These are phyloP conservation scores for Begonia loranthoides DNA, from an alignment of 306 rosid species.

Conservation along the genomic window DNA sequence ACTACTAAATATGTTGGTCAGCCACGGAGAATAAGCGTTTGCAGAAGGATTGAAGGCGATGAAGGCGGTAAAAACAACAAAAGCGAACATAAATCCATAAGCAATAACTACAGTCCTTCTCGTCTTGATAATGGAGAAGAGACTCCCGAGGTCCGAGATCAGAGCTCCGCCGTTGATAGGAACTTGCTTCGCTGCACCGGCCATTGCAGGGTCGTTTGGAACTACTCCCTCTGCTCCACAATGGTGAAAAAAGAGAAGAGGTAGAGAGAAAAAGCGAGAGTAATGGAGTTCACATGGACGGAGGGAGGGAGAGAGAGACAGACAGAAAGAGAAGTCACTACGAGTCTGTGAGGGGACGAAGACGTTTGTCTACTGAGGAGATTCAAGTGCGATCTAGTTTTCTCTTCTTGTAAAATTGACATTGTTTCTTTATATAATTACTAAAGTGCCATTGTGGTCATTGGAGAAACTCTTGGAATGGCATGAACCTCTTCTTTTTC, in stretches of 20 bases:
- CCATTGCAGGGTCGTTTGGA: slow-evolving; percentile 28
- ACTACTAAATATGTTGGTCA: slow-evolving; percentile 33
- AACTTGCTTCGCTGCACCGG: slow-evolving; percentile 48
- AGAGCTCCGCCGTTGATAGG: slow-evolving; percentile 29
- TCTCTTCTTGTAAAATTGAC: neutral
- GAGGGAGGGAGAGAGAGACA: neutral
- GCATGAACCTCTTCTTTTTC: too few species aligned
- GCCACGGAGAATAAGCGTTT: slow-evolving; percentile 45
- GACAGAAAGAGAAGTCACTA: neutral
- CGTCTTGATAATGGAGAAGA: slow-evolving; percentile 46
- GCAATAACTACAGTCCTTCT: slow-evolving; percentile 46
- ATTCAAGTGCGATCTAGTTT: neutral
- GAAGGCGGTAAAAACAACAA: slow-evolving; percentile 58
- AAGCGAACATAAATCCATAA: slow-evolving; percentile 48
- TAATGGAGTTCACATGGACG: neutral
- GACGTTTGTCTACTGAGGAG: slow-evolving; percentile 15
- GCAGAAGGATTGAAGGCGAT: slow-evolving; percentile 53
- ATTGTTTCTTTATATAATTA: neutral
- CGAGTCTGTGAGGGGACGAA: slow-evolving; percentile 8
- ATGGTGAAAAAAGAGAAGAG: neutral
- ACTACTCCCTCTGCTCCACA: neutral
- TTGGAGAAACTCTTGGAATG: neutral
- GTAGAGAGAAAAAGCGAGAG: neutral
- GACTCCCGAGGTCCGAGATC: slow-evolving; percentile 38
- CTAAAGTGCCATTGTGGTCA: neutral